Evolutionary conservation across 192 early-diverging fungal species (phyloP).

Genomic region (Entomortierella beljakovae): DNA sequence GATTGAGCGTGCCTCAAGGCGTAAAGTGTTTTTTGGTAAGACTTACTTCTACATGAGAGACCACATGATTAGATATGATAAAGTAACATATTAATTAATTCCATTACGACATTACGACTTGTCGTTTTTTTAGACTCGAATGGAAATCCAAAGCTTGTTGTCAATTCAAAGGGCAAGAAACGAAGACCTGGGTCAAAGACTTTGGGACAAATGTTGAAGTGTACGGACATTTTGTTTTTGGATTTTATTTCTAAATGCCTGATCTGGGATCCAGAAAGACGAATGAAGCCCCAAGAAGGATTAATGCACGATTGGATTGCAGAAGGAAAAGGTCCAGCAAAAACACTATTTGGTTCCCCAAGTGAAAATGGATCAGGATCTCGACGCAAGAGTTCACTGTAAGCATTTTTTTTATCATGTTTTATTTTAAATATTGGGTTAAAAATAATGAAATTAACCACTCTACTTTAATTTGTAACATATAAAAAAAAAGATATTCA

Average conservation of each 20-base stretch:
- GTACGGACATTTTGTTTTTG: conserved; percentile 81
- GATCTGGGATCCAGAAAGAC: conserved; percentile 89
- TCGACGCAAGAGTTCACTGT: conserved; percentile 29
- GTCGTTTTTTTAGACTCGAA: conserved; percentile 55
- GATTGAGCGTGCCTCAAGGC: conserved; percentile 80
- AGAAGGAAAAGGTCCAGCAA: conserved; percentile 43
- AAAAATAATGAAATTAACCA: too few relatives aligned
- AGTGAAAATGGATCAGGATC: conserved; percentile 10
- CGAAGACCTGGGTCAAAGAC: conserved; percentile 83
- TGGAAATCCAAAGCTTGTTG: conserved; percentile 67
- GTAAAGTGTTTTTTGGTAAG: conserved; percentile 89
- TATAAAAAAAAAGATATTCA: conserved; percentile 1
- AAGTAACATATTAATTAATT: too few relatives aligned
- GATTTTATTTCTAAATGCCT: conserved; percentile 90
- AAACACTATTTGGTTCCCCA: conserved; percentile 4
- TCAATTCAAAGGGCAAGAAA: conserved; percentile 92
- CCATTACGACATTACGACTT: neutral
- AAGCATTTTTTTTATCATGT: too few relatives aligned
- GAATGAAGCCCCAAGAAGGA: conserved; percentile 90
- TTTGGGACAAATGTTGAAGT: conserved; percentile 77
- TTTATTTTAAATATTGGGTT: too few relatives aligned
- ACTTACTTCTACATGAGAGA: conserved; percentile 4
- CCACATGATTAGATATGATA: neutral
- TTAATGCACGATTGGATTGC: conserved; percentile 87
- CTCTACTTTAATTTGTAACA: too few relatives aligned